Evolutionary conservation across 306 rosid species (phyloP), one percentile per base, ranked within the genome.

Genomic region (Cicer yamashitae): DNA sequence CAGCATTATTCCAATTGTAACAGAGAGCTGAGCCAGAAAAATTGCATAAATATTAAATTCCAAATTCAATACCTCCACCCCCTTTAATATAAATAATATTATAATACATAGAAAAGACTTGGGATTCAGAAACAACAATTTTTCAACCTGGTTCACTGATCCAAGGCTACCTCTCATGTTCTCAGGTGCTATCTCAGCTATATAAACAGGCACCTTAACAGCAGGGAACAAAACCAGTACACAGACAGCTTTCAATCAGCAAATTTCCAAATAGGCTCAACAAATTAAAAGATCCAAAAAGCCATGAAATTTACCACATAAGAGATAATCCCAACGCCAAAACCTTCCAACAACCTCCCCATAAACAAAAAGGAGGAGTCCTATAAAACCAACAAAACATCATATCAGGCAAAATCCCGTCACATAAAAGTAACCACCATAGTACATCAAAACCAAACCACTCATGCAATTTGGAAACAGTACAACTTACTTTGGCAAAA

Each of bases 331-430:
- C 97, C 97, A 45, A 92, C 97, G 44, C 97, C 97, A 84, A 92
- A 92, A 72, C 97, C 97, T 92, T 87, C 97, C 84, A 92, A 76
- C 75, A 92, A 75, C 69, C 96, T 86, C 74, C 97, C 97, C 96
- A 92, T 87, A 83, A 74, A 92, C 53, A 90, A 82, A 78, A 92
- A 90, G 13, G 97, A 87, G 10, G 86, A 77, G 47, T 90, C 96
- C 97, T 92, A 77, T 46, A 80, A 60, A 76, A 71, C 17, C 62
- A 71, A 59, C 53, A 41, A 39, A 4, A 43, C 50, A 51, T 22
- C 30, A 37, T 38, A 37, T 70, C 11, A 57, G 52, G 34, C 30
- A 57, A 54, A 48, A 63, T 43, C 59, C 20, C 10, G 17, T 52
- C 15, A 40, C 1, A 30, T 2, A 75, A 41, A 10, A 50, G 5